phyloP scores from a whole-genome alignment of 345 rosid genomes.

The Xanthoceras sorbifolium region DNA sequence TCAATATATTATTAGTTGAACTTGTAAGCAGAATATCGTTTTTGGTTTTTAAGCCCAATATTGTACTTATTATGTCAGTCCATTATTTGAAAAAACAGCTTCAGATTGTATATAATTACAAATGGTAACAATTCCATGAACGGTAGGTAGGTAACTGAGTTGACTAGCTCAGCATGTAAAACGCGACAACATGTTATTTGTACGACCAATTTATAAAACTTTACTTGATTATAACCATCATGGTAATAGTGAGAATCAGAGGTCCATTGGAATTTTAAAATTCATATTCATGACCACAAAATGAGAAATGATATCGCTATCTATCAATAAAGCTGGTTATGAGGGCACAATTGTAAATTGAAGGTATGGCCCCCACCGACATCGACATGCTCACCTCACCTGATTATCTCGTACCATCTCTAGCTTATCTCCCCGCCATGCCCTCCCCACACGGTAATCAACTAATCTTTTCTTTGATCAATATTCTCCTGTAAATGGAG shows the following conservation, averaged over 20 bases:
- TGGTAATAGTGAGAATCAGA: not conserved
- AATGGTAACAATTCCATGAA: no score
- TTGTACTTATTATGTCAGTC: no score
- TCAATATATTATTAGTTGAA: no score
- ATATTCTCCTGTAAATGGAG: not conserved
- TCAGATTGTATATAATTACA: no score
- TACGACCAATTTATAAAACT: no score
- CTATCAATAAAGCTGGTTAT: not conserved
- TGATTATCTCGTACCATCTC: not conserved
- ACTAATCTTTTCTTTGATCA: not conserved
- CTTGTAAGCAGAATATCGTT: no score
- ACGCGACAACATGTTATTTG: not conserved
- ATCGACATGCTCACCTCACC: constrained; percentile 28
- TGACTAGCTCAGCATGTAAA: not conserved
- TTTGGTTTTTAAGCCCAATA: no score
- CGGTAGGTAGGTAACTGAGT: not conserved
- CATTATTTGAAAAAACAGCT: no score
- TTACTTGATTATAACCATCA: not conserved
- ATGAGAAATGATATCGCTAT: not conserved
- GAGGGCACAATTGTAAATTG: constrained; percentile 35
- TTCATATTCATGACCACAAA: not conserved
- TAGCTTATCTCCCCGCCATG: not conserved
- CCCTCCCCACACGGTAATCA: not conserved
- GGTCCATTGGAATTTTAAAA: not conserved
- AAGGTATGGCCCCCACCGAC: constrained; percentile 15